phyloP scores from a whole-genome alignment of 768 basidiomycete species.

The Termitomyces sp. region DNA sequence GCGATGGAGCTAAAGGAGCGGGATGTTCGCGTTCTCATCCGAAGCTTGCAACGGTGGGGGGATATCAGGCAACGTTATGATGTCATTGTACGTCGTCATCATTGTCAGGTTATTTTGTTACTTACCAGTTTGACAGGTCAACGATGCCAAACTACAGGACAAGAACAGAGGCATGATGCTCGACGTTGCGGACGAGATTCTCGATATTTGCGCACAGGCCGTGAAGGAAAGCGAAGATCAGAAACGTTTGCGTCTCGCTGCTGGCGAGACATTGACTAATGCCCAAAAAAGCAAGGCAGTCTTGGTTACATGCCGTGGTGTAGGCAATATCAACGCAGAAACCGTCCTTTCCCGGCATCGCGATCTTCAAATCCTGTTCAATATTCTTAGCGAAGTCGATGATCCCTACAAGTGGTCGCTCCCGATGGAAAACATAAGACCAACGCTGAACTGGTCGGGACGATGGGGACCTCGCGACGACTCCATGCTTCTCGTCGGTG shows the following conservation, averaged over 20 bases:
- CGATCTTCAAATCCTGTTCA: slow-evolving; percentile 84
- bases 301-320: slow-evolving; percentile 82
- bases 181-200: slow-evolving; percentile 89
- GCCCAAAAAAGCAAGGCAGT: slow-evolving; percentile 98
- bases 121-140: slow-evolving; percentile 45
- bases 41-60: slow-evolving; percentile 96
- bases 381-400: slow-evolving; percentile 65
- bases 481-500: slow-evolving; percentile 90
- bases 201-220: slow-evolving; percentile 76
- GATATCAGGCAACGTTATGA: slow-evolving; percentile 95
- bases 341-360: slow-evolving; percentile 87
- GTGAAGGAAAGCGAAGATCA: slow-evolving; percentile 81
- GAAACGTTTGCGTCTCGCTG: slow-evolving; percentile 67
- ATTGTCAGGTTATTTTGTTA: not conserved
- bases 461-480: slow-evolving; percentile 93
- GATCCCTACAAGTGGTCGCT: slow-evolving; percentile 81
- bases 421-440: slow-evolving; percentile 89
- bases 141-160: slow-evolving; percentile 83
- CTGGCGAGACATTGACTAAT: slow-evolving; percentile 85
- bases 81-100: slow-evolving; percentile 62
- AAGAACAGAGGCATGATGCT: slow-evolving; percentile 93
- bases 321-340: slow-evolving; percentile 95
- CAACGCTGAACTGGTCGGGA: slow-evolving; percentile 94
- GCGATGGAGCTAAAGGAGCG: slow-evolving; percentile 97
- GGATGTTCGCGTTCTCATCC: slow-evolving; percentile 90